Evolutionary conservation across 306 rosid species (phyloP), one percentile per base, ranked within the genome.

Genomic region (Prinsepia uniflora): DNA sequence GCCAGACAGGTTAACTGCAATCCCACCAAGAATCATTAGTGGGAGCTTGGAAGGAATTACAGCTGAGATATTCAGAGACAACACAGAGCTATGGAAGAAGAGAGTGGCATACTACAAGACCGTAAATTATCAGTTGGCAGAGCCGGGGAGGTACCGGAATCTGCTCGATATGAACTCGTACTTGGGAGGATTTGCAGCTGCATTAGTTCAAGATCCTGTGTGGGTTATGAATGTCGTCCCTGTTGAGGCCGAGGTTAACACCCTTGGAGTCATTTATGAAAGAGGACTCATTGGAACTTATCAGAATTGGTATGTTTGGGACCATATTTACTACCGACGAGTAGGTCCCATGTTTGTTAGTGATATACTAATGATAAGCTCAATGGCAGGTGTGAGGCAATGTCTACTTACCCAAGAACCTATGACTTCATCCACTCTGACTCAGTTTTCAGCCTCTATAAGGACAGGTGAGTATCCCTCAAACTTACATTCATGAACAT

Each of bases 181-280:
- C 76, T 73, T 95, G 65, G 99, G 99, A 78, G 89, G 97, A 50
- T 95, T 95, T 80, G 92, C 96, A 20, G 97, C 99, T 53, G 92
- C 96, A 19, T 76, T 95, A 3, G 84, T 84, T 17, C 72, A 85
- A 54, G 85, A 87, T 62, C 99, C 99, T 3, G 82, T 83, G 22
- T 95, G 99, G 97, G 96, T 95, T 59, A 91, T 95, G 99, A 95
- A 95, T 44, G 17, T 85, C 65, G 96, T 87, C 15, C 99, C 99
- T 0, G 99, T 87, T 62, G 90, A 95, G 66, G 81, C 96, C 5
- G 77, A 87, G 62, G 67, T 81, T 55, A 86, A 91, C 79, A 89
- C 97, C 45, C 99, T 95, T 57, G 99, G 96, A 39, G 96, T 76
- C 72, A 78, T 95, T 22, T 95, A 58, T 47, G 97, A 95, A 77